Conservation (phyloP, 306 rosid species). For the Dicorynia guianensis region DNA sequence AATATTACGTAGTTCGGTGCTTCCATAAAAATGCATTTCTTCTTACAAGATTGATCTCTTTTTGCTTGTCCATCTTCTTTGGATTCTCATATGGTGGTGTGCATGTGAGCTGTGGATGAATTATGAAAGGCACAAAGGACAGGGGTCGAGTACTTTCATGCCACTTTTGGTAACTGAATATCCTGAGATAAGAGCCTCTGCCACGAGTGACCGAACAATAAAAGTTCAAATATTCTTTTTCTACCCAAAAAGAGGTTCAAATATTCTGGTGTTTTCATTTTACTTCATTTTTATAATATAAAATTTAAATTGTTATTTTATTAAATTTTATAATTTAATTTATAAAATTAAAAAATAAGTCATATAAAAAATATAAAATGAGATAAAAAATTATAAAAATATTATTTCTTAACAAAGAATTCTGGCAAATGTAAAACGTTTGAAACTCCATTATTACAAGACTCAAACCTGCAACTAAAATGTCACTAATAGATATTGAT, state of each 20-base stretch:
- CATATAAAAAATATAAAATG: too few species aligned
- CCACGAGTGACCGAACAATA: neutral
- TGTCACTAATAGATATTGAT: too few species aligned
- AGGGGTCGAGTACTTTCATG: conserved; percentile 15
- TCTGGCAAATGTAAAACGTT: neutral
- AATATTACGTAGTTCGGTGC: neutral
- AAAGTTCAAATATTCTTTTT: too few species aligned
- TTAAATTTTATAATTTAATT: too few species aligned
- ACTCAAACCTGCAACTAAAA: too few species aligned
- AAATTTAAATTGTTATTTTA: too few species aligned
- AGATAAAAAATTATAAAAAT: too few species aligned
- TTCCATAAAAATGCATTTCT: conserved; percentile 21
- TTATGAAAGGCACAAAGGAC: conserved; percentile 41
- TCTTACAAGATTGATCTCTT: conserved; percentile 29
- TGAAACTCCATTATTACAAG: neutral
- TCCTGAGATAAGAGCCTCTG: neutral
- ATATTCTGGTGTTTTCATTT: too few species aligned
- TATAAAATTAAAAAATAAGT: too few species aligned
- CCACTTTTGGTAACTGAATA: conserved; percentile 12
- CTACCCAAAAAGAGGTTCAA: too few species aligned
- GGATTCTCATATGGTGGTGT: conserved; percentile 40
- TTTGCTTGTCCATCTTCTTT: conserved; percentile 27
- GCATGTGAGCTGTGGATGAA: conserved; percentile 33
- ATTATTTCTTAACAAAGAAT: too few species aligned
- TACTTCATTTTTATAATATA: too few species aligned